These are phyloP conservation scores for Schrenkiella parvula DNA, from an alignment of 345 rosid species.

Conservation along the genomic window DNA sequence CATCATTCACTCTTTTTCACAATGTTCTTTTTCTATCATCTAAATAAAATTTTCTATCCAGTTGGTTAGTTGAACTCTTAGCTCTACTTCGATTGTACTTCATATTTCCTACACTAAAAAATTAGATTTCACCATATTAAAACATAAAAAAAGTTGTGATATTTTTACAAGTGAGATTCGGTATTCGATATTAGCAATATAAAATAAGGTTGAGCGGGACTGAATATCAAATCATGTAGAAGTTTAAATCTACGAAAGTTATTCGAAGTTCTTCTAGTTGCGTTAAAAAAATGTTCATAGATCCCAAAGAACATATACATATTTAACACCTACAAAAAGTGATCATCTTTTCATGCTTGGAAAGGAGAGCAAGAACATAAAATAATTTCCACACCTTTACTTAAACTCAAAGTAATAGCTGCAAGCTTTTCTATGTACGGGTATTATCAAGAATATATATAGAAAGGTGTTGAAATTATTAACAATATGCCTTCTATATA, in stretches of 20 bases:
- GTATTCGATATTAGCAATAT: background rate
- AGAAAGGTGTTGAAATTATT: background rate
- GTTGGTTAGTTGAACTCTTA: background rate
- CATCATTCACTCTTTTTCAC: background rate
- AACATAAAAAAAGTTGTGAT: too few relatives aligned
- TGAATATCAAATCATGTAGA: background rate
- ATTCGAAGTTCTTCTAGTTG: background rate
- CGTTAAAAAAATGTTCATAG: background rate
- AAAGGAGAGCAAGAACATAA: constrained; percentile 13
- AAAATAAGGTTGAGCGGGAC: background rate
- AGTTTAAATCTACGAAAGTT: background rate
- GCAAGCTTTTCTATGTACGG: background rate
- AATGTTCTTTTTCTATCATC: background rate
- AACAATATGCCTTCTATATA: background rate
- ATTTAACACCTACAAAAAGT: background rate
- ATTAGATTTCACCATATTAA: background rate
- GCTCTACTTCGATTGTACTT: background rate
- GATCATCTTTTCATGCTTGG: constrained; percentile 1
- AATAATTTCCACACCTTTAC: constrained; percentile 17
- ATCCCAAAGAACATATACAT: background rate
- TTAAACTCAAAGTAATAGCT: constrained; percentile 16
- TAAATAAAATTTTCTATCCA: background rate
- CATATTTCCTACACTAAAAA: background rate
- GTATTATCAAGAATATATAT: constrained; percentile 3
- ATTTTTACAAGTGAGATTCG: background rate